Evolutionary conservation across 768 basidiomycete genomes (phyloP).

Genomic region (Mycena amicta): DNA sequence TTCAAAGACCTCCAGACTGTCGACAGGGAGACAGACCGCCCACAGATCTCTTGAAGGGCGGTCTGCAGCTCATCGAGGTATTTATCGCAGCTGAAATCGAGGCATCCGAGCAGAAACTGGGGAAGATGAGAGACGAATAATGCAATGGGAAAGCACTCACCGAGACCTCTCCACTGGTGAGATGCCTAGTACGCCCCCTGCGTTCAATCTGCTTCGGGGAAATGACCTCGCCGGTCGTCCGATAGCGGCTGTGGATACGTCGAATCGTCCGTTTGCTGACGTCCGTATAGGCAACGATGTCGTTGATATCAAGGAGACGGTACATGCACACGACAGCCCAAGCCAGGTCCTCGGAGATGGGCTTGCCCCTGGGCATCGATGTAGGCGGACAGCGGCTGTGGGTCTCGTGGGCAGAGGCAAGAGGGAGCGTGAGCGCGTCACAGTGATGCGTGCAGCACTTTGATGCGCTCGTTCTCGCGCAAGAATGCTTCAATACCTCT

Average conservation of each 20-base stretch:
- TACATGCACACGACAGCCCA: too few relatives aligned
- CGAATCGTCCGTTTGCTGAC: too few relatives aligned
- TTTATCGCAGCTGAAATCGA: constrained; percentile 27
- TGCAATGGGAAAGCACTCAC: neutral
- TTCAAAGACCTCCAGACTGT: constrained; percentile 30
- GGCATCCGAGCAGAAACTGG: constrained; percentile 6
- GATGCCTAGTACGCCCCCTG: neutral
- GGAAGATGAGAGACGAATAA: neutral
- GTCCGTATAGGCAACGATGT: too few relatives aligned
- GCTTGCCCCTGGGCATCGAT: too few relatives aligned
- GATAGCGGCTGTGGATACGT: neutral
- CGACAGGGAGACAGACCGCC: constrained; percentile 20
- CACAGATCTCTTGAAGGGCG: constrained; percentile 21
- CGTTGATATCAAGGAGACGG: too few relatives aligned
- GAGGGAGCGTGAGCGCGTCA: too few relatives aligned
- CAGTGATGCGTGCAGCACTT: too few relatives aligned
- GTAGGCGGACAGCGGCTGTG: too few relatives aligned
- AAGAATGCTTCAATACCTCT: too few relatives aligned
- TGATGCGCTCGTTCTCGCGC: too few relatives aligned
- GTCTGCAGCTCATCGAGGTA: constrained; percentile 32
- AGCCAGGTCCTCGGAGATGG: too few relatives aligned
- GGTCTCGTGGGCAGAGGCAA: too few relatives aligned
- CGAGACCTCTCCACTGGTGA: neutral
- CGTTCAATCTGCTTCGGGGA: neutral
- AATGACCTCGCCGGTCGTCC: neutral